phyloP scores from a whole-genome alignment of 495 filamentous ascomycete species.

The Aspergillus incahuasiensis region DNA sequence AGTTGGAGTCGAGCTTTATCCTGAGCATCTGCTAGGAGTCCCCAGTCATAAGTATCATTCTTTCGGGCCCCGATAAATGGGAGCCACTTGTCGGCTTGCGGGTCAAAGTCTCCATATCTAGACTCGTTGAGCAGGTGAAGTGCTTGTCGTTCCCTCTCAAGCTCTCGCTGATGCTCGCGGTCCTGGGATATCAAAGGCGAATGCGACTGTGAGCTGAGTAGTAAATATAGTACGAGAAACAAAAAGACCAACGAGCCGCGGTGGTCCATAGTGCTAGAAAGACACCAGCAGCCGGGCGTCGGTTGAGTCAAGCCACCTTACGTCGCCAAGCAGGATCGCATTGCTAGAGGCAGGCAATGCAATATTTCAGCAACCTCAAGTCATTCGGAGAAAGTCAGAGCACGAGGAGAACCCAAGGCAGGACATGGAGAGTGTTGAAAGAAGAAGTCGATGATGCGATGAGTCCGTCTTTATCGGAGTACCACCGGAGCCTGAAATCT shows the following conservation, averaged over 20 bases:
- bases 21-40: slow-evolving; percentile 51
- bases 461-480: slow-evolving; percentile 23
- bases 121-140: slow-evolving; percentile 66
- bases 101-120: slow-evolving; percentile 68
- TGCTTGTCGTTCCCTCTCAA: slow-evolving; percentile 50
- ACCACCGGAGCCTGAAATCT: slow-evolving; percentile 21
- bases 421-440: slow-evolving; percentile 1
- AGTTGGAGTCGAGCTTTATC: slow-evolving; percentile 50
- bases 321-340: slow-evolving; percentile 13
- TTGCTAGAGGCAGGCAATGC: slow-evolving; percentile 7
- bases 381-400: neutral
- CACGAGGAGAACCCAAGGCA: neutral
- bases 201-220: slow-evolving; percentile 42
- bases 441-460: slow-evolving; percentile 38
- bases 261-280: slow-evolving; percentile 40
- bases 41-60: slow-evolving; percentile 73
- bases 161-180: slow-evolving; percentile 39
- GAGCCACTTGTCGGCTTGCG: slow-evolving; percentile 55
- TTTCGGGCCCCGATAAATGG: slow-evolving; percentile 73
- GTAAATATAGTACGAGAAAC: slow-evolving; percentile 46
- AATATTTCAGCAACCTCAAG: neutral
- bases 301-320: slow-evolving; percentile 20
- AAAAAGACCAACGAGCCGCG: slow-evolving; percentile 48
- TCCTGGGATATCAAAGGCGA: slow-evolving; percentile 45
- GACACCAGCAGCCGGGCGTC: slow-evolving; percentile 28